A percentile compares a stretch with the other conserved stretches of the same genome.
These are phyloP conservation scores for Ascoidea asiatica DNA, from an alignment of 805 yeast species.

Conservation along the genomic window DNA sequence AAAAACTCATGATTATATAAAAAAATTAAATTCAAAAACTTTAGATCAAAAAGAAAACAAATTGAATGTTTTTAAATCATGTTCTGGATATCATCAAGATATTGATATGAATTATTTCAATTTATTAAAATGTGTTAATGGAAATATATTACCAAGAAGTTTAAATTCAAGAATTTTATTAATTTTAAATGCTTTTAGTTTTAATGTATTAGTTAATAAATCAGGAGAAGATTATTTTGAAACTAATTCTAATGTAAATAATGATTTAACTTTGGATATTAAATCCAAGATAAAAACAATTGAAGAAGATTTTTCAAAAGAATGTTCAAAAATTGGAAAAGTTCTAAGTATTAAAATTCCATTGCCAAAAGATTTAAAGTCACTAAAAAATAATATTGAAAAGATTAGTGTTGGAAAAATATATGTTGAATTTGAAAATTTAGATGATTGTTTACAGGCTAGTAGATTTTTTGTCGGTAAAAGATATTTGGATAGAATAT, in stretches of 20 bases:
- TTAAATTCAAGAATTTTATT: not conserved
- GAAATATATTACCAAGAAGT: not conserved
- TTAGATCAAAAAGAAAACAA: not conserved
- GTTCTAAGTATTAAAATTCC: not conserved
- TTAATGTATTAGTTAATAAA: not conserved
- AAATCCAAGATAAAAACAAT: too few relatives aligned
- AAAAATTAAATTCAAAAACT: not conserved
- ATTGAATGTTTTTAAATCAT: not conserved
- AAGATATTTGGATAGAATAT: too few relatives aligned
- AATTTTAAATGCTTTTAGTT: too few relatives aligned
- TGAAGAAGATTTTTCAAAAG: not conserved
- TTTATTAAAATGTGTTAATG: not conserved
- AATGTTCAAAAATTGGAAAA: not conserved
- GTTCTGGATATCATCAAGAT: not conserved
- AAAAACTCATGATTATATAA: not conserved
- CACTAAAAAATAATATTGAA: too few relatives aligned
- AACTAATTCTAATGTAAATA: not conserved
- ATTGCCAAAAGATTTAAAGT: too few relatives aligned
- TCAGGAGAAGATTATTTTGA: not conserved
- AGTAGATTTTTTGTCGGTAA: too few relatives aligned
- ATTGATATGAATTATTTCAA: not conserved
- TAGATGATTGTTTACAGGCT: too few relatives aligned
- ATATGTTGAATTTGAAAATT: too few relatives aligned
- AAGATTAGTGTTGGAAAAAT: too few relatives aligned
- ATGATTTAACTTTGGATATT: too few relatives aligned